Percentiles rank a stretch among this genome's conserved stretches.
Conservation (phyloP, 257 asterid genomes). For the Ajuga chamaepitys region DNA sequence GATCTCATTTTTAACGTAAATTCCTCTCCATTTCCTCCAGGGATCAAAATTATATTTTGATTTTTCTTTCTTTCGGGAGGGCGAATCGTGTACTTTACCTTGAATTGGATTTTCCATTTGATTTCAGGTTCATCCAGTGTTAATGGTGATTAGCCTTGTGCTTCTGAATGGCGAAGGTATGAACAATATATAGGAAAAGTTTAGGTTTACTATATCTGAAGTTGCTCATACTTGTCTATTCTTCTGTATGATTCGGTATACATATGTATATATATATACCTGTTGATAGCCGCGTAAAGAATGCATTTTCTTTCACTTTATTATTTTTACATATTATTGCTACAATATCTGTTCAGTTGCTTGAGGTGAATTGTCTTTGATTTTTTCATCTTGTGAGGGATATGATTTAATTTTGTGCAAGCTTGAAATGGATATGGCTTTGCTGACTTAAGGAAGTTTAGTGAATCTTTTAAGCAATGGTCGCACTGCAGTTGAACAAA, state of each 20-base stretch:
- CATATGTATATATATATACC: neutral
- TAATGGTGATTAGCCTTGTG: conserved; percentile 77
- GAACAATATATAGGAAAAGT: neutral
- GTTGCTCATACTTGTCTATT: neutral
- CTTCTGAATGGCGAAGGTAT: conserved; percentile 95
- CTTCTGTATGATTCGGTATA: neutral
- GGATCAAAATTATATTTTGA: neutral
- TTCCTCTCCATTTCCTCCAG: neutral
- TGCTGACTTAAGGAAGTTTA: neutral
- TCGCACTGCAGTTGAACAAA: neutral
- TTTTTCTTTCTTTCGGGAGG: neutral
- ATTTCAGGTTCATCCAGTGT: conserved; percentile 87
- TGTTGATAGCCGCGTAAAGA: neutral
- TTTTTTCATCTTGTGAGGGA: neutral
- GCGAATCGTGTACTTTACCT: neutral
- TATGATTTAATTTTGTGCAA: neutral
- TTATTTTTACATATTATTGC: neutral
- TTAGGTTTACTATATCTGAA: neutral
- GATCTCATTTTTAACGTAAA: conserved; percentile 66
- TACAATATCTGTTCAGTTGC: neutral
- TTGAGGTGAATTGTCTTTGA: neutral
- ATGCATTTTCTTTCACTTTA: neutral
- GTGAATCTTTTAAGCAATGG: neutral
- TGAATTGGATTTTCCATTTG: neutral
- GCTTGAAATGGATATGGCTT: conserved; percentile 5